phyloP scores from a whole-genome alignment of 2,329 filamentous ascomycete genomes.

The Sphaerulina musiva region DNA sequence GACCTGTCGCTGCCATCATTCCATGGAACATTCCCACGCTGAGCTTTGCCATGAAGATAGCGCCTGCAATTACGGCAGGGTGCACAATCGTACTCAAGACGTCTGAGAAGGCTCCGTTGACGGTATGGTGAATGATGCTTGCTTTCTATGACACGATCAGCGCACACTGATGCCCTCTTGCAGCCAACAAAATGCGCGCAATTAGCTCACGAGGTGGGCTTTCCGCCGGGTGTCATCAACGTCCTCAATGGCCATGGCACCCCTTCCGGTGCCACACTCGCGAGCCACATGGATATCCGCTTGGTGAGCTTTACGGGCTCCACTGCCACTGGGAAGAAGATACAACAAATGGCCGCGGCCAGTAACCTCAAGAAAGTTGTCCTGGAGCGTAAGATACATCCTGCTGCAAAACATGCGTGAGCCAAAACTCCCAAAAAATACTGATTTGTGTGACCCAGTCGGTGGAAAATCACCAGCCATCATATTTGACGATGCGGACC shows the following conservation, averaged over 20 bases:
- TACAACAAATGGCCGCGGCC: constrained; percentile 27
- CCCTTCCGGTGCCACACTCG: constrained; percentile 61
- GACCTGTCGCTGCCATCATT: constrained; percentile 53
- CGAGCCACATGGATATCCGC: constrained; percentile 59
- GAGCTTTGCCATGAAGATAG: constrained; percentile 73
- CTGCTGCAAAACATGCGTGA: no score
- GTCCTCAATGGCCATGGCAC: constrained; percentile 54
- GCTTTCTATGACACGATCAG: not conserved
- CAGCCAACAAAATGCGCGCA: constrained; percentile 21
- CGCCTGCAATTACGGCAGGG: constrained; percentile 54
- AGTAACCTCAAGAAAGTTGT: constrained; percentile 51
- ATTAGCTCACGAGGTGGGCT: constrained; percentile 54
- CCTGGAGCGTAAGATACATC: constrained; percentile 39
- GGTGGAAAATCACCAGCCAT: constrained; percentile 53
- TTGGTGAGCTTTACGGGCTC: constrained; percentile 75
- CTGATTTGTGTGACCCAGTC: constrained; percentile 16
- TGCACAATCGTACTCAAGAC: constrained; percentile 49
- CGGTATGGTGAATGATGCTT: not conserved
- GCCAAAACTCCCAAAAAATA: no score
- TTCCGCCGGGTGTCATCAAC: constrained; percentile 70
- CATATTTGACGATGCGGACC: constrained; percentile 40
- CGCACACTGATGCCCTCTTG: not conserved
- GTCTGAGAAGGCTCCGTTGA: constrained; percentile 12
- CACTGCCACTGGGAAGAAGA: constrained; percentile 53
- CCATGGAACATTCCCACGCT: constrained; percentile 76